Evolutionary conservation across 176 grass and related monocot species (phyloP), one percentile per base, ranked within the genome.

Genomic region (Triticum monococcum): DNA sequence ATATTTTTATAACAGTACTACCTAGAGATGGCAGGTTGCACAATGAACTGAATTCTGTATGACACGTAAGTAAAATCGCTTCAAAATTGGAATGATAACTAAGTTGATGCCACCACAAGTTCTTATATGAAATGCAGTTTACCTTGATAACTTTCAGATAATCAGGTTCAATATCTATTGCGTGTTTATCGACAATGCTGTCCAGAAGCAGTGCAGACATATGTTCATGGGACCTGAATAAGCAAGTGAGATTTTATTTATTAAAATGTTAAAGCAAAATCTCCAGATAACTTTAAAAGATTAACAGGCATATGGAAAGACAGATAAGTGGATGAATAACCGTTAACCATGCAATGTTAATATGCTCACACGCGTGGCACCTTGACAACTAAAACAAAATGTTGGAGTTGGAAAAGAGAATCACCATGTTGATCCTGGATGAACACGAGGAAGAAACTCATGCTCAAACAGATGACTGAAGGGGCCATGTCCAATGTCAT

Each of bases 391-490:
- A 45, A 45, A 45, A 45, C 10, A 45, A 45, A 45, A 45, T 45
- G 41, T 3, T 11, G 41, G 0, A 45, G 41, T 12, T 45, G 41
- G 56, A 65, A 78, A 89, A 79, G 31, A 59, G 9, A 90, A 84
- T 92, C 72, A 98, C 96, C 96, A 98, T 54, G 84, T 86, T 79
- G 81, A 92, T 73, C 93, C 93, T 61, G 93, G 93, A 81, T 79
- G n/a, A 83, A 84, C 86, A 33, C 59, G 81, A 28, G 93, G 89
- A 91, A 98, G 93, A 89, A 98, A 93, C 75, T 90, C 96, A 84
- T 92, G 93, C 86, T 98, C 96, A 92, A 95, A 98, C 80, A 98
- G 66, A 86, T 98, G 96, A 83, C 96, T 98, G 69, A 98, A 98
- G 78, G 96, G 96, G 0, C 96, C 96, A 62, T 98, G 96, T 25